phyloP scores from a whole-genome alignment of 129 eudicot genomes.

The Chrysanthemum lavandulifolium region DNA sequence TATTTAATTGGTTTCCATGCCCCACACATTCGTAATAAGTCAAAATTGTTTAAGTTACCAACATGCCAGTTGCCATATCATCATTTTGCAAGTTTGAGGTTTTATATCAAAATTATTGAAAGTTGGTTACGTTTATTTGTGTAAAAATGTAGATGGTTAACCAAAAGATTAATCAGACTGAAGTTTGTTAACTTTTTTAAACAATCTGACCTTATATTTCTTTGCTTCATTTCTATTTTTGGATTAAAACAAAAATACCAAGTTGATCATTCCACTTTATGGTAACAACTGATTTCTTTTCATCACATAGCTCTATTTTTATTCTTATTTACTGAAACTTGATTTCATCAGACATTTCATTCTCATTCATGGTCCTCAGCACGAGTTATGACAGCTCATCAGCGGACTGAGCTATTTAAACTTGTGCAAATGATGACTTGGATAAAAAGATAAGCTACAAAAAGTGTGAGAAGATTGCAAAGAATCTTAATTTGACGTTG shows the following conservation, averaged over 20 bases:
- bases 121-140: neutral
- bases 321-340: slow-evolving; percentile 1
- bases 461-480: slow-evolving; percentile 73
- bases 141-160: neutral
- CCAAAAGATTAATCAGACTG: too few species aligned
- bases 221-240: too few species aligned
- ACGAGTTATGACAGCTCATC: slow-evolving; percentile 81
- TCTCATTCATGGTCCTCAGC: slow-evolving; percentile 71
- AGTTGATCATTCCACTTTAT: neutral
- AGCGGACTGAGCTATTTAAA: slow-evolving; percentile 74
- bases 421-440: slow-evolving; percentile 47
- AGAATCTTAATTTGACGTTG: slow-evolving; percentile 69
- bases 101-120: neutral
- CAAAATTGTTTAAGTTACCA: neutral
- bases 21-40: neutral
- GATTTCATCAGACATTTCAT: slow-evolving; percentile 53
- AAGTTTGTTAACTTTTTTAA: too few species aligned
- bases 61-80: neutral
- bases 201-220: too few species aligned
- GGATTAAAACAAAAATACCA: neutral
- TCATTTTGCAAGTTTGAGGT: neutral
- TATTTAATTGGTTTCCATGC: neutral
- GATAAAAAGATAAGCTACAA: slow-evolving; percentile 58
- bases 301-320: slow-evolving; percentile 6
- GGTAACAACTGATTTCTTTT: neutral